A percentile compares a stretch with the other conserved stretches of the same genome.
Evolutionary conservation across 495 filamentous ascomycete genomes (phyloP).

Genomic region (Hamigera avellanea): DNA sequence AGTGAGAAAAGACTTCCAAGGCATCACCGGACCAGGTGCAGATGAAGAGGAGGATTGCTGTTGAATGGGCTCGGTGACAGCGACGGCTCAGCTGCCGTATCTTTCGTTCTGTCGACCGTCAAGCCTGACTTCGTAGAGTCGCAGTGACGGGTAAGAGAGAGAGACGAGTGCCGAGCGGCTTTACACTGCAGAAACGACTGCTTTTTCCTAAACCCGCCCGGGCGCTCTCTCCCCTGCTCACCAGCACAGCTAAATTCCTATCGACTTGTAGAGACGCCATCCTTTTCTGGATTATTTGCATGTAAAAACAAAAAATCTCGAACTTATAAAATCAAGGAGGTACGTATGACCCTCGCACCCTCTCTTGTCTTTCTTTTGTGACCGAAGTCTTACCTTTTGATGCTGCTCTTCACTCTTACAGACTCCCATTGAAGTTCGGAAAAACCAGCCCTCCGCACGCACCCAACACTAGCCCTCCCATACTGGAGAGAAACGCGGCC

Average conservation of each 20-base stretch:
- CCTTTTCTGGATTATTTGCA: background rate
- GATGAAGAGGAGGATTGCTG: background rate
- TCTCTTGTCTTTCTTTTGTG: background rate
- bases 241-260: background rate
- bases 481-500: slow-evolving; percentile 1
- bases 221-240: background rate
- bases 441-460: background rate
- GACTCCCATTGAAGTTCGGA: background rate
- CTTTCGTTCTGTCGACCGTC: background rate
- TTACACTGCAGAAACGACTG: background rate
- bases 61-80: background rate
- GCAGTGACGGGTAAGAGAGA: background rate
- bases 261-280: background rate
- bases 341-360: background rate
- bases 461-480: background rate
- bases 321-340: too few relatives aligned
- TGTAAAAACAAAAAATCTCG: background rate
- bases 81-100: background rate
- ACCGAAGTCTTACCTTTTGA: background rate
- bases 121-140: background rate
- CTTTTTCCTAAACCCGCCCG: background rate
- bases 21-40: background rate
- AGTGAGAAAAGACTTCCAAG: too few relatives aligned
- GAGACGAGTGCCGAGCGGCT: background rate
- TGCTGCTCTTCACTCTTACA: background rate